These are phyloP conservation scores for Globisporangium nagaii DNA, from an alignment of 352 stramenopile genomes.

Conservation along the genomic window DNA sequence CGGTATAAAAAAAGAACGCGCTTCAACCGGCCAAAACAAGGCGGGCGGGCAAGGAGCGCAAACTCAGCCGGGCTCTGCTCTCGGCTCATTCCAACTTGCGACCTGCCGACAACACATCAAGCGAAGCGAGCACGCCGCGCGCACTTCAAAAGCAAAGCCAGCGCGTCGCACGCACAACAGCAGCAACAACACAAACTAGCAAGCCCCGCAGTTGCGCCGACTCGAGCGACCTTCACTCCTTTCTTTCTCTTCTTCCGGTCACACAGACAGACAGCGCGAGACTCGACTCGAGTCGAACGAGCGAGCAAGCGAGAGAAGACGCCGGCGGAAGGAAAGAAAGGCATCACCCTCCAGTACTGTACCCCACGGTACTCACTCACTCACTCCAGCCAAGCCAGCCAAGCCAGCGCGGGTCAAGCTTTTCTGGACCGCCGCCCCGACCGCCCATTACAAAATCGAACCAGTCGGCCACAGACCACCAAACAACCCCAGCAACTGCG, in stretches of 20 bases:
- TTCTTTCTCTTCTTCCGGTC: not conserved
- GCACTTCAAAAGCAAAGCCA: not conserved
- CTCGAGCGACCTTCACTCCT: constrained; percentile 1
- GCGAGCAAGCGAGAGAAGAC: not conserved
- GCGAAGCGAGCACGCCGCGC: not conserved
- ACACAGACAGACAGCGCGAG: not conserved
- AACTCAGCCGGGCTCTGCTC: not conserved
- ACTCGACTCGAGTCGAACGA: not conserved
- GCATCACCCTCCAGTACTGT: not conserved
- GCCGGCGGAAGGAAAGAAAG: not conserved
- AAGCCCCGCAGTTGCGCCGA: not conserved
- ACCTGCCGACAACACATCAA: not conserved
- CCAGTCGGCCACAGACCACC: not conserved
- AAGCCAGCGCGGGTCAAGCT: not conserved
- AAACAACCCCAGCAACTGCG: not conserved
- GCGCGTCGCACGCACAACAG: not conserved
- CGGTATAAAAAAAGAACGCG: constrained; percentile 1
- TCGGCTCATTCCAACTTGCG: constrained; percentile 11
- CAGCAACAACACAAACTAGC: no score
- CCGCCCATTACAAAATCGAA: constrained; percentile 7
- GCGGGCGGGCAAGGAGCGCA: no score
- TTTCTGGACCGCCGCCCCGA: no score
- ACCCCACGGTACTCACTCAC: not conserved
- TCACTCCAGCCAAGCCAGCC: not conserved
- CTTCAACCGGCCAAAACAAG: constrained; percentile 3